phyloP scores from a whole-genome alignment of 1,139 yeast genomes.

The Suhomyces wounanorum region DNA sequence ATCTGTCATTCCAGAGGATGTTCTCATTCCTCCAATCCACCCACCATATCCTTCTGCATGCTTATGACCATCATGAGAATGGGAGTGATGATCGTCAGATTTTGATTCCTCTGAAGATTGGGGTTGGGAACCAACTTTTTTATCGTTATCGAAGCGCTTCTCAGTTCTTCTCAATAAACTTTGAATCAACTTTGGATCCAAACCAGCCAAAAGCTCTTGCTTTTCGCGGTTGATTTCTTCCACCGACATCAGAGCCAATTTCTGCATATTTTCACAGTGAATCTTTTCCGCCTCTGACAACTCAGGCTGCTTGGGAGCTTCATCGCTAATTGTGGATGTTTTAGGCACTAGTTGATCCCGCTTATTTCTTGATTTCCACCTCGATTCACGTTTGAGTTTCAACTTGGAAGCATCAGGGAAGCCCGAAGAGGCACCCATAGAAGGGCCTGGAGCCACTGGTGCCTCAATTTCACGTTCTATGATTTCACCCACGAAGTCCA shows the following conservation, averaged over 20 bases:
- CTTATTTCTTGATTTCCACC: slow-evolving; percentile 33
- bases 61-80: slow-evolving; percentile 27
- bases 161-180: slow-evolving; percentile 51
- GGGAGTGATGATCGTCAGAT: slow-evolving; percentile 6
- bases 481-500: slow-evolving; percentile 78
- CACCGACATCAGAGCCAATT: slow-evolving; percentile 61
- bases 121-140: neutral
- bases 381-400: slow-evolving; percentile 26
- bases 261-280: slow-evolving; percentile 71
- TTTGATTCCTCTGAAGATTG: neutral
- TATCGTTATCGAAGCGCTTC: slow-evolving; percentile 17
- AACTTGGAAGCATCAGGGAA: slow-evolving; percentile 43
- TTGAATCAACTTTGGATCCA: slow-evolving; percentile 71
- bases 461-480: slow-evolving; percentile 61
- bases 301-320: neutral
- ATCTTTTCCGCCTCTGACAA: slow-evolving; percentile 67
- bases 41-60: slow-evolving; percentile 70
- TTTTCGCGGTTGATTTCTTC: slow-evolving; percentile 67
- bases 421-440: slow-evolving; percentile 28
- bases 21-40: slow-evolving; percentile 69
- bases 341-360: neutral
- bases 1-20: slow-evolving; percentile 36
- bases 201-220: slow-evolving; percentile 61
- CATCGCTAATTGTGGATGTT: neutral
- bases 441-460: slow-evolving; percentile 35